phyloP scores from a whole-genome alignment of 805 yeast genomes.

The Tetrapisispora arboricola region DNA sequence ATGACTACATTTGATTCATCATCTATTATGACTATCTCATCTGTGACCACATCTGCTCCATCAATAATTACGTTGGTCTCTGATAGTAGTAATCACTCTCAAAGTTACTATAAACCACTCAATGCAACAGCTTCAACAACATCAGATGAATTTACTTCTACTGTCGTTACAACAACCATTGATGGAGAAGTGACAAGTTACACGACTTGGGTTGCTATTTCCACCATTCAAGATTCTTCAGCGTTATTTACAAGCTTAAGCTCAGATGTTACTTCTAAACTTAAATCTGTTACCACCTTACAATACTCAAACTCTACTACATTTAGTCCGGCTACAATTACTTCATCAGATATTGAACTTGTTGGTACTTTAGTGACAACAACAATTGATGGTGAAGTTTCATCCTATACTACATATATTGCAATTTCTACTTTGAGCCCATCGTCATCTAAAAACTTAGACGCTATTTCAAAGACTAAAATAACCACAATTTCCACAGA shows the following conservation, averaged over 20 bases:
- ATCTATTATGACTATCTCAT: too few species aligned
- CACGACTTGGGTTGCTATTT: slow-evolving; percentile 4
- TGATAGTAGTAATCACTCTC: too few species aligned
- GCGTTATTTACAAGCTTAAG: background rate
- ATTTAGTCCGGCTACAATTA: background rate
- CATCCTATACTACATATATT: slow-evolving; percentile 1
- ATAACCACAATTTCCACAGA: background rate
- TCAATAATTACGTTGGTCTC: too few species aligned
- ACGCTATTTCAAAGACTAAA: background rate
- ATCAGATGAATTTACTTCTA: background rate
- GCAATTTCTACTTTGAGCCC: background rate
- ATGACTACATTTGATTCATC: background rate
- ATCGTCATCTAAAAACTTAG: background rate
- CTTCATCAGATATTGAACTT: background rate
- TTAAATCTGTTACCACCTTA: background rate
- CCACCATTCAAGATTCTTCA: background rate
- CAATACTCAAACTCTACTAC: background rate
- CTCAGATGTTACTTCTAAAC: background rate
- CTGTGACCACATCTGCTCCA: too few species aligned
- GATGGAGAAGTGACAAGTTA: slow-evolving; percentile 4
- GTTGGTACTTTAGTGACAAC: slow-evolving; percentile 1
- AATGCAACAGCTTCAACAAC: background rate
- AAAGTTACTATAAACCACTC: too few species aligned
- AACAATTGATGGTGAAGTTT: slow-evolving; percentile 1
- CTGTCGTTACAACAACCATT: slow-evolving; percentile 2